Conservation (phyloP, 2,329 filamentous ascomycete species). For the Teratosphaeria epicoccoides region DNA sequence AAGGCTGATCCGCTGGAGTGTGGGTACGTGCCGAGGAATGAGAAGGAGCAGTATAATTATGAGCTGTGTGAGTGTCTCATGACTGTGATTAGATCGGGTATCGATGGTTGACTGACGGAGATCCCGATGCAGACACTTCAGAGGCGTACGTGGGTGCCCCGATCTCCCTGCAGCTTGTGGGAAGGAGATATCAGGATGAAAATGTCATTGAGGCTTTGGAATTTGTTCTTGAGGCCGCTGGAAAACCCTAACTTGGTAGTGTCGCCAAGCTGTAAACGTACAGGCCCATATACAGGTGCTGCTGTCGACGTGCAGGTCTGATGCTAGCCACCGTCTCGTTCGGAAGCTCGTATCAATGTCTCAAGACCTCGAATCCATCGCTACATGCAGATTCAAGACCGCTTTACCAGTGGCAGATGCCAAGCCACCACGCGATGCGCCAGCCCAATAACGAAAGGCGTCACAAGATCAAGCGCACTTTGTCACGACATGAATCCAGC, state of each 20-base stretch:
- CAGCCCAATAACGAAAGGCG: not conserved
- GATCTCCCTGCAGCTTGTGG: constrained; percentile 45
- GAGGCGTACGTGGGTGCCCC: constrained; percentile 41
- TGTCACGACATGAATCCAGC: not conserved
- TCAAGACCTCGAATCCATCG: too few species aligned
- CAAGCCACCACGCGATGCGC: not conserved
- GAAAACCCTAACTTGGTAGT: too few species aligned
- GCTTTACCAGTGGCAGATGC: not conserved
- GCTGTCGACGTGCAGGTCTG: not conserved
- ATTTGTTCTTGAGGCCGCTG: constrained; percentile 21
- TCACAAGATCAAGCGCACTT: not conserved
- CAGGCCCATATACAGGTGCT: not conserved
- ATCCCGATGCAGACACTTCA: constrained; percentile 19
- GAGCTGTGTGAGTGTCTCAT: constrained; percentile 32
- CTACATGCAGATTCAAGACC: too few species aligned
- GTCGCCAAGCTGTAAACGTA: not conserved
- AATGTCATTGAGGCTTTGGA: constrained; percentile 36
- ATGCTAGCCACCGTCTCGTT: not conserved
- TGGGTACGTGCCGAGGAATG: constrained; percentile 32
- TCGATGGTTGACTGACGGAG: not conserved
- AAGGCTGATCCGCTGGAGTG: constrained; percentile 35
- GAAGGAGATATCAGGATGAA: constrained; percentile 44
- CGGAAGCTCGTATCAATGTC: not conserved
- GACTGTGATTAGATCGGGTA: not conserved
- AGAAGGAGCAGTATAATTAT: constrained; percentile 39